These are phyloP conservation scores for Euphrasia arctica DNA, from an alignment of 305 asterid genomes.

Conservation along the genomic window DNA sequence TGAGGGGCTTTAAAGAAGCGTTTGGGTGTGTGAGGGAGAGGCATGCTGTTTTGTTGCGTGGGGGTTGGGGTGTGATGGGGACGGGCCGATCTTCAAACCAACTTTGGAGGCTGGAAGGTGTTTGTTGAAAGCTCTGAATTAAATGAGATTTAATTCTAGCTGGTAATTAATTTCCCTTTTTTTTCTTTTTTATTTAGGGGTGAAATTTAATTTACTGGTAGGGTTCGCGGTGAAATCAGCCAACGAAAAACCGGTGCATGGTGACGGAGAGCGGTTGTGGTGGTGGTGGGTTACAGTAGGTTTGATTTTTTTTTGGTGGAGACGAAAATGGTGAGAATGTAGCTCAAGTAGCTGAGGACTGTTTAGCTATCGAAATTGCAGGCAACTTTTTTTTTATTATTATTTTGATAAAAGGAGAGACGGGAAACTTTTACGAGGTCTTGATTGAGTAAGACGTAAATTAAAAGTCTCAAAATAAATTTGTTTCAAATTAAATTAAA, in stretches of 20 bases:
- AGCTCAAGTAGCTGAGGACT: conserved; percentile 32
- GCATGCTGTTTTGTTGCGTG: conserved; percentile 17
- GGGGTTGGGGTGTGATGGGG: conserved; percentile 26
- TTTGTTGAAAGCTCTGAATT: conserved; percentile 38
- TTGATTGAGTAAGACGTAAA: too few species aligned
- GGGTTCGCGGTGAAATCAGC: conserved; percentile 18
- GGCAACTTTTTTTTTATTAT: too few species aligned
- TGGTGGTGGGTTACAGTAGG: conserved; percentile 37
- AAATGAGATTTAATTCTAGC: conserved; percentile 17
- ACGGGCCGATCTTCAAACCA: conserved; percentile 32
- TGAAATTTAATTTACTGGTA: neutral
- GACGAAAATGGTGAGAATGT: neutral
- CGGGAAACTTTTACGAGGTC: too few species aligned
- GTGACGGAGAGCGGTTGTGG: conserved; percentile 5
- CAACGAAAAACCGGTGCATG: conserved; percentile 23
- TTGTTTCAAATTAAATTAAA: too few species aligned
- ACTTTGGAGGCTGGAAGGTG: conserved; percentile 46
- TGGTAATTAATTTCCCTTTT: neutral
- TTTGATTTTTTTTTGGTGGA: conserved; percentile 14
- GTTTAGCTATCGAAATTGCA: neutral
- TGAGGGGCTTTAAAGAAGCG: conserved; percentile 34
- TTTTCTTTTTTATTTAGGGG: neutral
- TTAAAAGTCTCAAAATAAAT: too few species aligned
- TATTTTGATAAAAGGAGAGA: too few species aligned
- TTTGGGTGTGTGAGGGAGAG: conserved; percentile 18